Base-by-base conservation (phyloP, 2,329 filamentous ascomycete species). In the Chrysoporthe deuterocubensis region DNA sequence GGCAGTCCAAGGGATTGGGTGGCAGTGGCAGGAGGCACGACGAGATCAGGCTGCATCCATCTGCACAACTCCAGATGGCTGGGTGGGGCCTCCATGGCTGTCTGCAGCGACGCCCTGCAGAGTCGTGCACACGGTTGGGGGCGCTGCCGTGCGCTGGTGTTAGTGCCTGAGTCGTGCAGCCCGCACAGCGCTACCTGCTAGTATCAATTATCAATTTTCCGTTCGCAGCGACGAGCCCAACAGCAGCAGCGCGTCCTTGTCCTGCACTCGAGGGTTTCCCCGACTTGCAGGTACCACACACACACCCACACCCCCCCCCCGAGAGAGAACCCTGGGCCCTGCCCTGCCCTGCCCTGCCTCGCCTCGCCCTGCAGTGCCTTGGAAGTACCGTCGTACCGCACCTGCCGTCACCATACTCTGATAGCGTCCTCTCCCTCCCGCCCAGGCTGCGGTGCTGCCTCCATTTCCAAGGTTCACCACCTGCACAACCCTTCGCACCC, bases 391-490 rank as follows among this genome's bases (percentile, higher is more conserved):
- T 9, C 37, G 37, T 40, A 40, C 37, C 48, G 14, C 52, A 56
- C 52, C 32, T 32, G 8, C 18, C 5, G 18, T 14, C 16, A 37
- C 32, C 52, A n/a, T 18, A 56, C 26, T 7, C 16, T 26, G 11
- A 14, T 9, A 34, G 50, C 11, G 16, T 3, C 13, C 13, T 14
- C 3, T 8, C 2, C 3, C 3, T 54, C 26, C 16, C 52, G 32
- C 32, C 54, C 34, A n/a, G 54, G 34, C 54, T 32, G 54, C 32
- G 54, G 34, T 34, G 32, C 54, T 57, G 32, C 13, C 34, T 57
- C 54, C 54, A 57, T 57, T 57, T 57, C 54, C 54, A 57, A 40
- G 34, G 32, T 26, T 40, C 54, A 57, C 16, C 54, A 57, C 54
- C 54, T 34, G 5, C 5, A 37, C 52, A 5, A 56, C 52, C 32